These are phyloP conservation scores for Neolecta irregularis DNA, from an alignment of 1,139 yeast genomes.

Conservation along the genomic window DNA sequence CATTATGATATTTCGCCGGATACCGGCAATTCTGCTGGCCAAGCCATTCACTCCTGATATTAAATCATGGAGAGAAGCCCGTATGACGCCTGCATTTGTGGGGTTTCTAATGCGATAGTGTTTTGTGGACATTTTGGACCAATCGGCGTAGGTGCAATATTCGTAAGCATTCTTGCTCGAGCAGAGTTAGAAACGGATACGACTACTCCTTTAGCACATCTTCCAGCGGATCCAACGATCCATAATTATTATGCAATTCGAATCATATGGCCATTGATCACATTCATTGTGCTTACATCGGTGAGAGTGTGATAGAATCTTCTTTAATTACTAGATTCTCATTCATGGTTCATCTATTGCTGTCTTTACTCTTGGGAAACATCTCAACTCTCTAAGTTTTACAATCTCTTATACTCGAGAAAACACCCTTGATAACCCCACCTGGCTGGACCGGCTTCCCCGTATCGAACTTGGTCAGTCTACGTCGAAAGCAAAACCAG, in stretches of 20 bases:
- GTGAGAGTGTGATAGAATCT: neutral
- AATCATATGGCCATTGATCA: conserved; percentile 77
- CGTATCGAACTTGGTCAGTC: conserved; percentile 60
- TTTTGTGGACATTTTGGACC: conserved; percentile 98
- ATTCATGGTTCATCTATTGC: conserved; percentile 98
- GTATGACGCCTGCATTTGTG: neutral
- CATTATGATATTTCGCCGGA: conserved; percentile 67
- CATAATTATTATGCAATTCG: conserved; percentile 52
- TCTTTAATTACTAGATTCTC: conserved; percentile 32
- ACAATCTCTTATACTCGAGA: conserved; percentile 75
- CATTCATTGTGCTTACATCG: conserved; percentile 71
- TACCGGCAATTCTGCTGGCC: conserved; percentile 69
- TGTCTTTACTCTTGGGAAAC: conserved; percentile 73
- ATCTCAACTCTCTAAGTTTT: conserved; percentile 80
- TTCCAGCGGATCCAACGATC: conserved; percentile 46
- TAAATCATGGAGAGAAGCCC: conserved; percentile 86
- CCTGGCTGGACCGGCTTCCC: conserved; percentile 83
- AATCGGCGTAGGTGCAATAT: conserved; percentile 93
- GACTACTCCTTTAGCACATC: conserved; percentile 42
- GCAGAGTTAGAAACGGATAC: conserved; percentile 50
- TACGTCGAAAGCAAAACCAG: conserved; percentile 66
- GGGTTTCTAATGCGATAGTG: conserved; percentile 20
- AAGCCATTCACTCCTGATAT: conserved; percentile 84
- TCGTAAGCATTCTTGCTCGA: conserved; percentile 74
- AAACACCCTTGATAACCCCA: conserved; percentile 41